These are phyloP conservation scores for Cyclotella baltica DNA, from an alignment of 108 stramenopile species.

Conservation along the genomic window DNA sequence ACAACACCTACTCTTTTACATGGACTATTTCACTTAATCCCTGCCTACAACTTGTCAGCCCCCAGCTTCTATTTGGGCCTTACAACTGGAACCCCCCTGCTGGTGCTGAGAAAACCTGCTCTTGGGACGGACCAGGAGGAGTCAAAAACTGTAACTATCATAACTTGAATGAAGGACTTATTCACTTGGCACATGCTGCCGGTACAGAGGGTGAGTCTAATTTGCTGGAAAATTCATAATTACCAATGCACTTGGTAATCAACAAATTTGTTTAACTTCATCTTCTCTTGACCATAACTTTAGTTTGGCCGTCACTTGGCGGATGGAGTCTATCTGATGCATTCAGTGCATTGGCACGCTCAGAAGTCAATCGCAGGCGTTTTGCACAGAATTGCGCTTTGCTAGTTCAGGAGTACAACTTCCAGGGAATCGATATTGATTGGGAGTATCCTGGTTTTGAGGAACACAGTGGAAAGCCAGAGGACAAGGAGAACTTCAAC, in stretches of 20 bases:
- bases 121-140: slow-evolving; percentile 28
- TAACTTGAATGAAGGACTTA: slow-evolving; percentile 30
- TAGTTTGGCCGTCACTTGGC: slow-evolving; percentile 42
- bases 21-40: neutral
- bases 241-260: neutral
- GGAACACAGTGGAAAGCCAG: slow-evolving; percentile 47
- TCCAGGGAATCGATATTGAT: slow-evolving; percentile 52
- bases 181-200: slow-evolving; percentile 32
- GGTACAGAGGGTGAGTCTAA: slow-evolving; percentile 24
- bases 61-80: slow-evolving; percentile 33
- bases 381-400: slow-evolving; percentile 41
- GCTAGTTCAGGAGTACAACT: slow-evolving; percentile 30
- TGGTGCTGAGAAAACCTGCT: slow-evolving; percentile 14
- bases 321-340: slow-evolving; percentile 48
- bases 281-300: neutral
- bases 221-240: neutral
- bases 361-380: neutral
- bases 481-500: slow-evolving; percentile 51
- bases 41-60: slow-evolving; percentile 5
- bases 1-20: neutral
- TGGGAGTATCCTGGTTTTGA: slow-evolving; percentile 53
- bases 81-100: slow-evolving; percentile 39
- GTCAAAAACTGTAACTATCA: slow-evolving; percentile 21
- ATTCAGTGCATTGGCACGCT: slow-evolving; percentile 33
- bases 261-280: neutral